These are phyloP conservation scores for Cutaneotrichosporon sp. DNA, from an alignment of 1,284 basidiomycete genomes.

Conservation along the genomic window DNA sequence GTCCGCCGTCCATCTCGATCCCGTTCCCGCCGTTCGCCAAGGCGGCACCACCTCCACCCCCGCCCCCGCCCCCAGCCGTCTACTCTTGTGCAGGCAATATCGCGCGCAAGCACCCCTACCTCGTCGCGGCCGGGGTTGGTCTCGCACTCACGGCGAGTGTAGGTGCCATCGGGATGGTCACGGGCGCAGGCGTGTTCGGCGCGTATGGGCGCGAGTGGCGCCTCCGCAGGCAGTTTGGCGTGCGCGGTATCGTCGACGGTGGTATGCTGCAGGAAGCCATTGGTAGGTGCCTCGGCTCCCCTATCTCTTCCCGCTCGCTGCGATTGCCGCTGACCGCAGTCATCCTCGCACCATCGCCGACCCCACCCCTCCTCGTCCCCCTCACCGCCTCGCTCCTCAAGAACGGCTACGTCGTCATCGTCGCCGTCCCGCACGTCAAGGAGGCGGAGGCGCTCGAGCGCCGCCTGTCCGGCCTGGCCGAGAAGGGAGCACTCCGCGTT, in stretches of 20 bases:
- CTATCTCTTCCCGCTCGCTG: not conserved
- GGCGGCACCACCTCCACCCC: conserved; percentile 39
- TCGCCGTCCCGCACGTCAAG: conserved; percentile 47
- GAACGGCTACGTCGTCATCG: conserved; percentile 51
- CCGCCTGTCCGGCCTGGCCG: conserved; percentile 41
- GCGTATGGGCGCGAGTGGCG: conserved; percentile 19
- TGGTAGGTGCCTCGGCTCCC: conserved; percentile 30
- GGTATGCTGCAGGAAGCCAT: conserved; percentile 52
- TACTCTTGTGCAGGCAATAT: conserved; percentile 16
- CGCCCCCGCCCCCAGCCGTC: conserved; percentile 27
- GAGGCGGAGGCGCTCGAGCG: conserved; percentile 51
- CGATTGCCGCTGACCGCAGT: conserved; percentile 31
- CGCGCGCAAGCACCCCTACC: conserved; percentile 22
- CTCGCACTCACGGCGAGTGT: conserved; percentile 40
- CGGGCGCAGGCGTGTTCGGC: conserved; percentile 22
- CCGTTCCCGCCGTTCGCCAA: conserved; percentile 50
- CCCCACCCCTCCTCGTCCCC: conserved; percentile 44
- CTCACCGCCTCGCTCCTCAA: conserved; percentile 46
- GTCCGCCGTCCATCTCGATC: conserved; percentile 48
- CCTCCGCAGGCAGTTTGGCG: conserved; percentile 31
- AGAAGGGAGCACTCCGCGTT: conserved; percentile 46
- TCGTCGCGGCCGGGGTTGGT: conserved; percentile 27
- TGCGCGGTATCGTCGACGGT: conserved; percentile 40
- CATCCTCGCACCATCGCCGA: conserved; percentile 46
- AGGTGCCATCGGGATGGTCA: conserved; percentile 29